Base-by-base conservation (phyloP, 192 early-diverging fungal genomes). In the Linnemannia exigua region DNA sequence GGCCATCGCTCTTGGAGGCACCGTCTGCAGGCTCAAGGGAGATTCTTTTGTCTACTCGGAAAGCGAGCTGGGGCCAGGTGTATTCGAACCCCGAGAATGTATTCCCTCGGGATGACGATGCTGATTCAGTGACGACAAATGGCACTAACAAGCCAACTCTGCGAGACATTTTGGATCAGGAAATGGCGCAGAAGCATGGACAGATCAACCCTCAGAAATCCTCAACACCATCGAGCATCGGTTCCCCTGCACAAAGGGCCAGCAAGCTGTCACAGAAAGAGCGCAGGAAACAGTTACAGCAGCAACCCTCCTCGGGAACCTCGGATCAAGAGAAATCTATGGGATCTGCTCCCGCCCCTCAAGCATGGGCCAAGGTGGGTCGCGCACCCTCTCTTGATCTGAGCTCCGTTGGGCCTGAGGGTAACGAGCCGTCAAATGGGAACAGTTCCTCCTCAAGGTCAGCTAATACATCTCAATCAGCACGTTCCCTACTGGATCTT, bases 81-180 rank as follows among this genome's bases (percentile, higher is more conserved):
- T 5, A 50, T 16, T 80, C 47, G 70, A 86, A 22, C 20, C 28
- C 54, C 9, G 50, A 50, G 38, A 78, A 46, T 14, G 14, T 0
- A 6, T 1, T 46, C 28, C n/a, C 61, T 50, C 51, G 68, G 7
- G 47, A 74, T 47, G 75, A 58, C 20, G 44, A 73, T 5, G 66
- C 33, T 44, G 35, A 67, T 36, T 36, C 7, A 2, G 16, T 36
- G n/a, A 11, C 35, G 7, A 74, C 85, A 28, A 50, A 20, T 9
- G 5, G 22, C 15, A 31, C 71, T 25, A 19, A 33, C 9, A 75
- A 75, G 38, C 84, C 85, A 31, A 87, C 89, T 22, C 44, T 90
- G 51, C 81, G 89, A 9, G 88, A 90, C 14, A 90, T 90, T 75
- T 70, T 88, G 54, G 88, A 90, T 8, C 50, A 81, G 28, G 89